Base-by-base conservation (phyloP, 2,329 filamentous ascomycete species). In the Didymella glomerata region DNA sequence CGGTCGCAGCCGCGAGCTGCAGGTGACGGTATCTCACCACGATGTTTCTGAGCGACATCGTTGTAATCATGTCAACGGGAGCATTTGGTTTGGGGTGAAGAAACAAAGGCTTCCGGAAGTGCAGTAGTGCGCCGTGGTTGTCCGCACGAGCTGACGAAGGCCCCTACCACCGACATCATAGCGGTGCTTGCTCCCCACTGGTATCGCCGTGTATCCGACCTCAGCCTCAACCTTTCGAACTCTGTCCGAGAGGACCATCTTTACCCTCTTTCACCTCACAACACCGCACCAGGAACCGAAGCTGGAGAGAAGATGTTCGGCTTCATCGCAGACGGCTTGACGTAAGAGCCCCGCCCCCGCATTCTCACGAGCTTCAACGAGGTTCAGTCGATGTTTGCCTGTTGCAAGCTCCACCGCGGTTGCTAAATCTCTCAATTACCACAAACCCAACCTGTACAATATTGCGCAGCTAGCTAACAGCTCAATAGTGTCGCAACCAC, bases 401-500 rank as follows among this genome's bases (percentile, higher is more conserved):
- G 32, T 63, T 48, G 53, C 46, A 40, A 57, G 57, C 60, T 60
- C 54, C 51, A 38, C 50, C 52, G 54, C 41, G 27, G 25, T 38
- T 49, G 28, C 24, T 45, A 41, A 24, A 69, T 57, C 66, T 66
- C 42, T 34, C 62, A 70, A 47, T 47, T 48, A 53, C 56, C 56
- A 53, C 48, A 48, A 42, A 58, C 13, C 42, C 30, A 28, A 49
- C 38, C 38, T 38, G 20, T 22, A 18, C 22, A 2, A 18, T 28
- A 22, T 24, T 47, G 16, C 47, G 47, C 13, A 25, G 45, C n/a
- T 28, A 50, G 60, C 72, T 74, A 54, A 67, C 57, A 54, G 9
- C 13, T 45, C 38, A 36, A 36, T 67, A 76, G 76, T 66, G 70
- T 75, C 61, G 69, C 69, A 76, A 88, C 91, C 59, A 96, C 93